Conservation (phyloP, 371 early-diverging fungal genomes). For the Synchytrium microbalum region DNA sequence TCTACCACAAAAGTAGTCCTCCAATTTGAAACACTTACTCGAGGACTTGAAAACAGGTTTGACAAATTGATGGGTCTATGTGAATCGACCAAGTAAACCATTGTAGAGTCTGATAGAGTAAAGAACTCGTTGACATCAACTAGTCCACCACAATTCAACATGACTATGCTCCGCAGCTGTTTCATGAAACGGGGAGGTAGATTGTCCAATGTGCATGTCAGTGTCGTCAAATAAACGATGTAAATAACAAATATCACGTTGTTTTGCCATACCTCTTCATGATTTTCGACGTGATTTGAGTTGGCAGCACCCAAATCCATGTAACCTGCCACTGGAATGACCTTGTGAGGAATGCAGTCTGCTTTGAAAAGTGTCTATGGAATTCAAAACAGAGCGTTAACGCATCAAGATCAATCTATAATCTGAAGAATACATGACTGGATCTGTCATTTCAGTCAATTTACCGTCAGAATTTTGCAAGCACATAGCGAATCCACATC, state of each 20-base stretch:
- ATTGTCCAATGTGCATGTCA: neutral
- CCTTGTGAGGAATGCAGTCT: slow-evolving; percentile 67
- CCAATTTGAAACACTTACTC: no score
- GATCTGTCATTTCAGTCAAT: neutral
- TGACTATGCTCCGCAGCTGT: slow-evolving; percentile 63
- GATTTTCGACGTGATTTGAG: slow-evolving; percentile 36
- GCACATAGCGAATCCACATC: slow-evolving; percentile 87
- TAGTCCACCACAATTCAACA: slow-evolving; percentile 82
- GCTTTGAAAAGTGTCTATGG: slow-evolving; percentile 53
- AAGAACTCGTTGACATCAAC: slow-evolving; percentile 61
- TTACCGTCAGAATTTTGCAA: slow-evolving; percentile 67
- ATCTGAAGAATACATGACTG: no score
- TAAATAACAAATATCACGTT: neutral
- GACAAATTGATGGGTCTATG: slow-evolving; percentile 79
- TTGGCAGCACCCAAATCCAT: slow-evolving; percentile 55
- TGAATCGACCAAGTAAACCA: slow-evolving; percentile 74
- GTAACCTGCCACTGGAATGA: slow-evolving; percentile 67
- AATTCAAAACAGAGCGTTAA: neutral
- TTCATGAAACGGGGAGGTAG: neutral
- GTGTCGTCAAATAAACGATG: neutral
- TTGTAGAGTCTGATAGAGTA: slow-evolving; percentile 37
- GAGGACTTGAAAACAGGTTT: slow-evolving; percentile 45
- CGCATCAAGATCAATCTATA: neutral
- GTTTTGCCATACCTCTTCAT: slow-evolving; percentile 19
- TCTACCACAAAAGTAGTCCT: neutral